Conservation (phyloP, 2,329 filamentous ascomycete genomes). For the Alternaria longipes region DNA sequence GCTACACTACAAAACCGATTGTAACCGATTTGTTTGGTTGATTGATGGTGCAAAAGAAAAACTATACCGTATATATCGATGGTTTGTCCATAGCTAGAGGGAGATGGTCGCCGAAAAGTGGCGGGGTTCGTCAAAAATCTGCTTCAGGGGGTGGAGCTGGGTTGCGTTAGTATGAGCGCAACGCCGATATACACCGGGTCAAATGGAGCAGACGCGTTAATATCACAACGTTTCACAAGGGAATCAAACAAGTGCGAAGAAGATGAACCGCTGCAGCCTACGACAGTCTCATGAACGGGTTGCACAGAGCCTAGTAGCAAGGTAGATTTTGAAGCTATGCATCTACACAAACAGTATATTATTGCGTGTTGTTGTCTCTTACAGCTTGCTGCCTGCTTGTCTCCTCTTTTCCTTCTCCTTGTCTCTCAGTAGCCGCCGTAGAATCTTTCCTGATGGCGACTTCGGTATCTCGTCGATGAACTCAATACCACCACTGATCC, state of each 20-base stretch:
- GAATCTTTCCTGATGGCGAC: constrained; percentile 70
- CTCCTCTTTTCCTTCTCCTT: constrained; percentile 75
- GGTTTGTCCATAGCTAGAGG: rapidly evolving
- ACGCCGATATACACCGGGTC: constrained; percentile 1
- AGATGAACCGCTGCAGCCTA: too few relatives aligned
- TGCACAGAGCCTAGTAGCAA: too few relatives aligned
- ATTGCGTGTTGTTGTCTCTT: constrained; percentile 36
- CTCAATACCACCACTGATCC: constrained; percentile 68
- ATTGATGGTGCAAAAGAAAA: background rate
- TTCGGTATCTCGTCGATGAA: constrained; percentile 63
- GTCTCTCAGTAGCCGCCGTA: constrained; percentile 73
- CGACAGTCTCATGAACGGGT: too few relatives aligned
- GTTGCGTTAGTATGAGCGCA: background rate
- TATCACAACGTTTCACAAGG: too few relatives aligned
- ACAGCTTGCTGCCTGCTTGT: constrained; percentile 73
- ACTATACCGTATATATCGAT: too few relatives aligned
- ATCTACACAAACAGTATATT: too few relatives aligned
- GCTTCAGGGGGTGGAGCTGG: background rate
- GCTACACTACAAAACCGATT: constrained; percentile 22
- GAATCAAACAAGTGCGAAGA: too few relatives aligned
- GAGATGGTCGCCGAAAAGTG: background rate
- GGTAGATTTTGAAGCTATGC: too few relatives aligned
- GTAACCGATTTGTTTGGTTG: constrained; percentile 11
- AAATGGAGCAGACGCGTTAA: too few relatives aligned
- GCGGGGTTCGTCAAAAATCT: background rate